Percentiles rank a stretch among this genome's conserved stretches.
phyloP scores from a whole-genome alignment of 208 protist species.

The Strigomonas galati region DNA sequence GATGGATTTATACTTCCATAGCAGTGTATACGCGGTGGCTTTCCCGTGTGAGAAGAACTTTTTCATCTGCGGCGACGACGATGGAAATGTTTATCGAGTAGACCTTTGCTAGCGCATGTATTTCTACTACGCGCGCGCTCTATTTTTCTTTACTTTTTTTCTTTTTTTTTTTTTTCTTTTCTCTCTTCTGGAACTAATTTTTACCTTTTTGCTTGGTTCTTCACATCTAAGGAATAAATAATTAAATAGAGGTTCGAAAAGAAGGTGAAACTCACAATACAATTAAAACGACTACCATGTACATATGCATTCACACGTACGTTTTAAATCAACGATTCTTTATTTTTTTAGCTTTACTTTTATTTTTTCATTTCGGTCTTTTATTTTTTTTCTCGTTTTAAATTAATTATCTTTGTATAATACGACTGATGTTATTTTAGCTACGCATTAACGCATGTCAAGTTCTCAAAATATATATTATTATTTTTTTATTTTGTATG shows the following conservation, averaged over 20 bases:
- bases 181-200: constrained; percentile 3
- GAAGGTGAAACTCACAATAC: not conserved
- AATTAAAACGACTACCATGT: constrained; percentile 7
- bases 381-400: not conserved
- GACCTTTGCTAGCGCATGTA: constrained; percentile 23
- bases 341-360: not conserved
- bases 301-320: no score
- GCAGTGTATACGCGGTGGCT: constrained; percentile 25
- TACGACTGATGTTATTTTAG: not conserved
- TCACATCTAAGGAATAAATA: not conserved
- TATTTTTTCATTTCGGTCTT: not conserved
- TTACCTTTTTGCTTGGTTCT: constrained; percentile 4
- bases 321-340: no score
- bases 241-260: not conserved
- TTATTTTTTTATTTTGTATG: not conserved
- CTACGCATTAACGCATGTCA: not conserved
- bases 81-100: constrained; percentile 58
- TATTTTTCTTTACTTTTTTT: constrained; percentile 13
- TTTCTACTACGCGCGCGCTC: not conserved
- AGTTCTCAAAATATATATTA: constrained; percentile 1
- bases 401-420: not conserved
- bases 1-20: constrained; percentile 42
- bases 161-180: constrained; percentile 8
- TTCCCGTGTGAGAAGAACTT: constrained; percentile 8
- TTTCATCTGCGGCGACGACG: constrained; percentile 54